Base-by-base conservation (phyloP, 1,284 basidiomycete genomes). In the Papiliotrema fonsecae region DNA sequence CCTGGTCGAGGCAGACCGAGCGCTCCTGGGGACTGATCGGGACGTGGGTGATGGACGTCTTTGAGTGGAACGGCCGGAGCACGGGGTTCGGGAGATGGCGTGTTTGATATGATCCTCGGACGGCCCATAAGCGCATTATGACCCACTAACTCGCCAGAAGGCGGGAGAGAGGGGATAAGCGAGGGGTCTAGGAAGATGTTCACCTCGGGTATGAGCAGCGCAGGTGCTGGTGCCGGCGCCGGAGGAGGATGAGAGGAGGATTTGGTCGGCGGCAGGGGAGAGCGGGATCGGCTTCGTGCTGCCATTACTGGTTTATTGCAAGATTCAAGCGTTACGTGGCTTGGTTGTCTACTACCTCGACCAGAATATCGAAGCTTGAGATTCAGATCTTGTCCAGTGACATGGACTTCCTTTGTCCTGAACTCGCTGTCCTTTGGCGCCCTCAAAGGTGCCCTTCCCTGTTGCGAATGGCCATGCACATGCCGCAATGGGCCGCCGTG, bases 91-190 rank as follows among this genome's bases (percentile, higher is more conserved):
- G 26, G 25, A 18, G 6, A 6, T 30, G 42, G 24, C 6, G 9
- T n/a, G 18, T 14, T 6, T 10, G 21, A 22, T n/a, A 45, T 37
- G 27, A 50, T 18, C 22, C 40, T 40, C 13, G 47, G 31, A 32
- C 53, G 45, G 14, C 57, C 57, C 57, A 62, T 57, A n/a, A 62
- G 44, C 21, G 52, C 57, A 18, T 27, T 27, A 41, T 54, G 55
- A 3, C 39, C 42, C 28, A 57, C 24, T 6, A 3, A 38, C 4
- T 49, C 54, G 4, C 54, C 55, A 10, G 49, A 27, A n/a, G 38
- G 49, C 2, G 56, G 59, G 2, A 62, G 40, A 3, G 58, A 56
- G 10, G 60, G 60, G 30, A 62, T 54, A 4, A 62, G 26, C 5
- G 48, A 41, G 6, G 35, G 32, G 40, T 60, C 57, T 22, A 60